These are phyloP conservation scores for Cocos nucifera DNA, from an alignment of 176 grass and related monocot species.

Conservation along the genomic window DNA sequence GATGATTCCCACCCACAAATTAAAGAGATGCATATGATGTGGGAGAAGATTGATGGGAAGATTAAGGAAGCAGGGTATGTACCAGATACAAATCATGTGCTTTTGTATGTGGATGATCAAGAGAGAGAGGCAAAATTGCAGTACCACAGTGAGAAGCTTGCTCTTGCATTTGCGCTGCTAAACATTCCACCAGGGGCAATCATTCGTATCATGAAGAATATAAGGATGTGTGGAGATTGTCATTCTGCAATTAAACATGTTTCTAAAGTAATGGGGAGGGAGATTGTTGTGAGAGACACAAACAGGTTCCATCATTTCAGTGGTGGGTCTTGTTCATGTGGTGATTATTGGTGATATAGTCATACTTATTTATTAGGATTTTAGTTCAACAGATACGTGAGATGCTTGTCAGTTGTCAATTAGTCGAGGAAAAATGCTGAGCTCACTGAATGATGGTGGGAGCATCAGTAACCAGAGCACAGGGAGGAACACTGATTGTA, in stretches of 20 bases:
- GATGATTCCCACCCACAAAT: conserved; percentile 42
- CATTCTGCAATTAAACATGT: conserved; percentile 60
- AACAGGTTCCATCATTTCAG: conserved; percentile 73
- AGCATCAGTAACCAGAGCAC: no score
- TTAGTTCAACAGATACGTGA: no score
- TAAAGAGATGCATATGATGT: conserved; percentile 54
- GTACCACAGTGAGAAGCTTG: conserved; percentile 71
- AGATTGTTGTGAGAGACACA: conserved; percentile 63
- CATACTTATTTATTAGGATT: no score
- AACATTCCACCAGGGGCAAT: conserved; percentile 43
- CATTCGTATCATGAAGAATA: conserved; percentile 73
- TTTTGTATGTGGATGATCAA: conserved; percentile 37
- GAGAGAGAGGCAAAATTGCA: conserved; percentile 50
- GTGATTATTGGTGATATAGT: conserved; percentile 62
- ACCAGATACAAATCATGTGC: conserved; percentile 47
- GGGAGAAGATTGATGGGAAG: conserved; percentile 42
- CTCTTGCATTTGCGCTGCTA: conserved; percentile 58
- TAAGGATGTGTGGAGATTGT: conserved; percentile 73
- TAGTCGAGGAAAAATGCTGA: no score
- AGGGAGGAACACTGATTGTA: no score
- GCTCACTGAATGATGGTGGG: no score
- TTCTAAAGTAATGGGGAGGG: conserved; percentile 45
- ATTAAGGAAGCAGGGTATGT: conserved; percentile 58
- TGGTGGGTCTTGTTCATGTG: conserved; percentile 54
- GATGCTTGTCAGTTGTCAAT: no score